Evolutionary conservation across 305 asterid genomes (phyloP), one percentile per base, ranked within the genome.

Genomic region (Rubia occidens): DNA sequence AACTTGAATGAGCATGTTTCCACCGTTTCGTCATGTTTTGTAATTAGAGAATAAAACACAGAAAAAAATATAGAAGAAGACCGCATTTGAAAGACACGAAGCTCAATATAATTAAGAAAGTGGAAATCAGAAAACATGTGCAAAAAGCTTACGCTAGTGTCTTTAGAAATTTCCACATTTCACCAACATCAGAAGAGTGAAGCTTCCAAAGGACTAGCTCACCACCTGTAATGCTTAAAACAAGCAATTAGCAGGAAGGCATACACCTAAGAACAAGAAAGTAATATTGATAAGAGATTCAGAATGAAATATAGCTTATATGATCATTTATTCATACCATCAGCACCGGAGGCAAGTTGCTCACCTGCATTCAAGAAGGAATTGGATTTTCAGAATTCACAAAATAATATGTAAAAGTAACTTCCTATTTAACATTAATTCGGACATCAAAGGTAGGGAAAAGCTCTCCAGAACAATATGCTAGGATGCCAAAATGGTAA

Each of bases 271-370:
- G 55, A 62, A 69, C 67, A 39, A 62, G 59, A 20, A 51, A 20
- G 9, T n/a, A 29, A 42, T 14, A 21, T 39, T 4, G 66, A 6
- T 26, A 42, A 24, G 7, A 74, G 3, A 1, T 15, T 8, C 47
- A 54, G 49, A 2, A 29, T 55, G 42, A 67, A 67, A 29, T 11
- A 43, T 17, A 43, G 49, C 8, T 3, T n/a, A 67, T 21, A 10
- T 15, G 39, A 26, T 44, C 24, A 67, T 54, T 53, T 59, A 24
- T 43, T 55, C 78, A 69, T 78, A 95, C 99, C 99, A 81, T 95
- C 99, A 77, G 96, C 97, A 73, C 97, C 97, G 71, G 99, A 95
- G 39, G 99, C 97, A 72, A 95, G 89, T 74, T 70, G 89, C 69
- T 91, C 96, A 67, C 99, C 99, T 95, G 95, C 83, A 77, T 24